These are phyloP conservation scores for Dendrobium huoshanense DNA, from an alignment of 106 monocot species.

Conservation along the genomic window DNA sequence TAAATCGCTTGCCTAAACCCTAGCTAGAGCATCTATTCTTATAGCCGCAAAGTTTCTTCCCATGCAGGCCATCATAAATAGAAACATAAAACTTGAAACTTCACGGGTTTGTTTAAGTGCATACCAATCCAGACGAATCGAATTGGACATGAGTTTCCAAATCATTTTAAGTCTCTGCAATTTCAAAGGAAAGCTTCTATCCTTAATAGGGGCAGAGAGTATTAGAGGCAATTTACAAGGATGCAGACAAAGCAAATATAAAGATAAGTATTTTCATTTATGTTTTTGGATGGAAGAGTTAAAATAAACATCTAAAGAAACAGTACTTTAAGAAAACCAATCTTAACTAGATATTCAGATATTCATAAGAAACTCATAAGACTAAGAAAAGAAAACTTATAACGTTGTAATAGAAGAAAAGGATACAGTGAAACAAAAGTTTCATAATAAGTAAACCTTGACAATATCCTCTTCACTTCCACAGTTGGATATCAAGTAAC, in stretches of 20 bases:
- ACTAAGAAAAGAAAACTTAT: neutral
- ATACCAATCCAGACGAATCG: neutral
- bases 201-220: no score
- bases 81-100: neutral
- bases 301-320: neutral
- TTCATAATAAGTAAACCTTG: conserved; percentile 37
- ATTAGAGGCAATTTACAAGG: no score
- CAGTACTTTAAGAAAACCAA: neutral
- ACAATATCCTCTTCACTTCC: conserved; percentile 52
- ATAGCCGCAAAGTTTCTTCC: neutral
- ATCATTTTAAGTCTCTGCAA: neutral
- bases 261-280: neutral
- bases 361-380: conserved; percentile 1
- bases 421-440: neutral
- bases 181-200: no score
- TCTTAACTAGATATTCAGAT: neutral
- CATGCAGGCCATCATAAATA: neutral
- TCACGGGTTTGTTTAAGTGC: neutral
- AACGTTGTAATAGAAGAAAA: neutral
- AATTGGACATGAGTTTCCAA: neutral
- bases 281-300: neutral
- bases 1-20: neutral
- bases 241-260: neutral
- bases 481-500: conserved; percentile 69
- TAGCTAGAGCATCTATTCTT: neutral